Conservation (phyloP, 106 monocot genomes). For the Ottelia alismoides region DNA sequence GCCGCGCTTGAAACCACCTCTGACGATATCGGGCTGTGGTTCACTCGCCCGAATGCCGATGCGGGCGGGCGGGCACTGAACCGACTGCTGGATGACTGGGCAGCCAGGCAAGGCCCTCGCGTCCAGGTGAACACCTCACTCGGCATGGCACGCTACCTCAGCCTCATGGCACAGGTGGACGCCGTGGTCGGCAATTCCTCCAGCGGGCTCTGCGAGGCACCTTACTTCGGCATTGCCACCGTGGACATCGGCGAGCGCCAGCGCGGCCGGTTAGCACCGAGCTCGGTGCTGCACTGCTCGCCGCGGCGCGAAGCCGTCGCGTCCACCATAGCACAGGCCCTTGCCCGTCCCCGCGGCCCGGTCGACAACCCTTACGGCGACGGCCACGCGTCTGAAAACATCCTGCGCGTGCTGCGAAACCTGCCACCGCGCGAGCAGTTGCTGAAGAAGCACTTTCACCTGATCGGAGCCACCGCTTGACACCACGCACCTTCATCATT, state of each 20-base stretch:
- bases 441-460: background rate
- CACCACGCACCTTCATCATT: no score
- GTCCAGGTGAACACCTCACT: background rate
- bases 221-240: background rate
- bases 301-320: background rate
- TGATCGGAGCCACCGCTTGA: no score
- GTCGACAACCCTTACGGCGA: background rate
- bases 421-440: background rate
- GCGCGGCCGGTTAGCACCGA: background rate
- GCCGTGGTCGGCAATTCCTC: background rate
- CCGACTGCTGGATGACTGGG: background rate
- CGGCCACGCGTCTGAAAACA: no score
- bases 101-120: no score
- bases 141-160: background rate
- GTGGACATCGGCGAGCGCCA: background rate
- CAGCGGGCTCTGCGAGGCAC: background rate
- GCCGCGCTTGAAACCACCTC: no score
- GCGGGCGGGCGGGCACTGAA: background rate
- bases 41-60: background rate
- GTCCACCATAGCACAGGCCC: background rate
- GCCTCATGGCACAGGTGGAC: background rate
- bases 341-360: background rate
- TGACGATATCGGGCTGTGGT: no score
- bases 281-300: no score
- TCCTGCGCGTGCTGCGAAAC: background rate